phyloP scores from a whole-genome alignment of 2,329 filamentous ascomycete species.

The Exserohilum rostratum region DNA sequence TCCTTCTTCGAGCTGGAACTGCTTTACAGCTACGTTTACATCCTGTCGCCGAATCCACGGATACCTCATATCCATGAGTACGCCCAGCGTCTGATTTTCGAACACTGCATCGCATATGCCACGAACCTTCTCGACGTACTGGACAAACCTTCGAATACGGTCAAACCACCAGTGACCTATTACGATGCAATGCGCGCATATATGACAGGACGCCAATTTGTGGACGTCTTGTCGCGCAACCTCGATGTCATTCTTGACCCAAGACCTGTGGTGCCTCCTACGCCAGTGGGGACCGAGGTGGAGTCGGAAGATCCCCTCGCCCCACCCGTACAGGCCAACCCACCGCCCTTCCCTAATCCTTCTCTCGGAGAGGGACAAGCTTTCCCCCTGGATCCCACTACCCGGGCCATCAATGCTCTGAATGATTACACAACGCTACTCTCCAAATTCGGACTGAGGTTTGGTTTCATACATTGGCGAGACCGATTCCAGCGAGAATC shows the following conservation, averaged over 20 bases:
- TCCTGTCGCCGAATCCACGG: conserved; percentile 78
- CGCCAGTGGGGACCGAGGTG: conserved; percentile 31
- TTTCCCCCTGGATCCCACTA: conserved; percentile 41
- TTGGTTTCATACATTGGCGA: conserved; percentile 58
- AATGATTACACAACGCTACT: conserved; percentile 56
- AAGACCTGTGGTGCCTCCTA: conserved; percentile 49
- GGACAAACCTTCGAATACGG: conserved; percentile 57
- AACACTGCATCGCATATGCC: conserved; percentile 83
- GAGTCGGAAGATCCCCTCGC: conserved; percentile 47
- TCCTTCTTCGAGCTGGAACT: conserved; percentile 86
- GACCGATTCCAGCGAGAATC: conserved; percentile 57
- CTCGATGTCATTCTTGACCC: conserved; percentile 54
- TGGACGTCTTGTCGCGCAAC: conserved; percentile 62
- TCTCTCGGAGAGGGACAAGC: conserved; percentile 31
- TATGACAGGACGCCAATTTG: conserved; percentile 66
- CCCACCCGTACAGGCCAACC: conserved; percentile 31
- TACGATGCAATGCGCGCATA: conserved; percentile 86
- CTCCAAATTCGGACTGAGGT: conserved; percentile 54
- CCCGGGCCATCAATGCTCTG: conserved; percentile 54
- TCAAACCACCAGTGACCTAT: conserved; percentile 76
- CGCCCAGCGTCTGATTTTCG: conserved; percentile 80
- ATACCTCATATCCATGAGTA: conserved; percentile 76
- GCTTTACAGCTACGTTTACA: conserved; percentile 89
- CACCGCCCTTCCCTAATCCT: conserved; percentile 45
- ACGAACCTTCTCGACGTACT: conserved; percentile 73